Evolutionary conservation across 1,284 basidiomycete genomes (phyloP).

Genomic region (Leccinum solheimii): DNA sequence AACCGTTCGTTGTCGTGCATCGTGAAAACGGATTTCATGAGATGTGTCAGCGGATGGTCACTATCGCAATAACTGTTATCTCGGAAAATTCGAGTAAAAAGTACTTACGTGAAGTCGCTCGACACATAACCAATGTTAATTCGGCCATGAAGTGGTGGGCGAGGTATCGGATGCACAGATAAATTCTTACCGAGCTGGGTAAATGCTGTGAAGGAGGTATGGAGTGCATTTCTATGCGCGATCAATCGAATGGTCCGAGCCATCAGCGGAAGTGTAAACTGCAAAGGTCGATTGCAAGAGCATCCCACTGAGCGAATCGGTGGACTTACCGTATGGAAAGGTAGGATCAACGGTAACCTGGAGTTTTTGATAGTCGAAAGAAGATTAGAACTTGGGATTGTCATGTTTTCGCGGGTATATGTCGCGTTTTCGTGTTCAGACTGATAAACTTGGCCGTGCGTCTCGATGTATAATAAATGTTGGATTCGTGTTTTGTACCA

Average conservation of each 20-base stretch:
- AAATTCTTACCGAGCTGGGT: slow-evolving; percentile 37
- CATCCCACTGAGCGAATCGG: neutral
- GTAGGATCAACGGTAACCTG: slow-evolving; percentile 53
- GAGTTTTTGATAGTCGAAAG: slow-evolving; percentile 39
- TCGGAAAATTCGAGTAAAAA: neutral
- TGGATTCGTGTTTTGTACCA: slow-evolving; percentile 51
- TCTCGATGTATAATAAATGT: slow-evolving; percentile 50
- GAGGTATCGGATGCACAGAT: slow-evolving; percentile 41
- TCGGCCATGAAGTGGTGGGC: slow-evolving; percentile 45
- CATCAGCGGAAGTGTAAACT: slow-evolving; percentile 58
- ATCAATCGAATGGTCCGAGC: slow-evolving; percentile 55
- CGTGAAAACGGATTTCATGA: slow-evolving; percentile 62
- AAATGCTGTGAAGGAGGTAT: slow-evolving; percentile 52
- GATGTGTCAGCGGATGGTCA: slow-evolving; percentile 62
- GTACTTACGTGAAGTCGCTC: slow-evolving; percentile 51
- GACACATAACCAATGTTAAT: slow-evolving; percentile 63
- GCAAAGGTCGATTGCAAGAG: slow-evolving; percentile 2
- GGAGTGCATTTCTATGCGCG: slow-evolving; percentile 57
- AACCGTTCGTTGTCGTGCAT: slow-evolving; percentile 51
- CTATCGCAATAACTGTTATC: slow-evolving; percentile 25
- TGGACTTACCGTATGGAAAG: slow-evolving; percentile 53
- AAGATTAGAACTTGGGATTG: slow-evolving; percentile 35
- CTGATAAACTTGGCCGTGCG: slow-evolving; percentile 37
- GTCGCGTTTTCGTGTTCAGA: slow-evolving; percentile 18
- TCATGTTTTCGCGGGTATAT: slow-evolving; percentile 16